These are phyloP conservation scores for Capsella bursapastoris DNA, from an alignment of 345 rosid species.

Conservation along the genomic window DNA sequence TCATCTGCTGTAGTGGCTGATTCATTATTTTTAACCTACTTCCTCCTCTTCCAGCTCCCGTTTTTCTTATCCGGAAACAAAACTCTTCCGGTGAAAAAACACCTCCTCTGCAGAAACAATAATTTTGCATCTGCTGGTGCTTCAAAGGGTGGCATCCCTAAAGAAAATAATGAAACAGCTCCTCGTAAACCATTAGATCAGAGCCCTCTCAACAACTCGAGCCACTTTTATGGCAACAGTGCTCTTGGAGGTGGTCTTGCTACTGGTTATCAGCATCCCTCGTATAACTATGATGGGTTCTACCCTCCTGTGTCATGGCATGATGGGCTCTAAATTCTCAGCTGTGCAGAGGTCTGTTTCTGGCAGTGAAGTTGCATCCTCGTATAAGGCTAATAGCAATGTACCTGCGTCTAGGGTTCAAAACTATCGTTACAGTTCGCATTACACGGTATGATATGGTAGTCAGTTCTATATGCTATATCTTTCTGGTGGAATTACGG, in stretches of 20 bases:
- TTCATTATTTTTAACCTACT: no score
- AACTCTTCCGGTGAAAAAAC: no score
- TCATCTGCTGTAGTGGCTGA: no score
- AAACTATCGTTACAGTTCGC: slow-evolving; percentile 55
- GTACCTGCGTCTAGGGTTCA: slow-evolving; percentile 58
- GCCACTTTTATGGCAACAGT: slow-evolving; percentile 58
- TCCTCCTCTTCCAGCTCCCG: no score
- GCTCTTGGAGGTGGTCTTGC: slow-evolving; percentile 48
- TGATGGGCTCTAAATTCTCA: slow-evolving; percentile 48
- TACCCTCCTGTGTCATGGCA: slow-evolving; percentile 56
- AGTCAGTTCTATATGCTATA: no score
- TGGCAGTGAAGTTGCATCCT: slow-evolving; percentile 39
- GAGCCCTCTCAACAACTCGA: slow-evolving; percentile 46
- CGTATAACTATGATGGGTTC: slow-evolving; percentile 57
- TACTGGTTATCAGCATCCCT: slow-evolving; percentile 62
- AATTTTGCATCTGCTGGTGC: slow-evolving; percentile 48
- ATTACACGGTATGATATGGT: slow-evolving; percentile 52
- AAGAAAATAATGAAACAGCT: slow-evolving; percentile 54
- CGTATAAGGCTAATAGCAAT: slow-evolving; percentile 50
- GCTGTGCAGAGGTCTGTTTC: slow-evolving; percentile 64
- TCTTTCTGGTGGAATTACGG: background rate
- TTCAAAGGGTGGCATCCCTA: slow-evolving; percentile 30
- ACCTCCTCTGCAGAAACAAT: slow-evolving; percentile 15
- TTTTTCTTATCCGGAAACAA: no score
- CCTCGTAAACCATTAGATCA: slow-evolving; percentile 57